Base-by-base conservation (phyloP, 176 grass and related monocot genomes). In the Coix lacrymajobi region DNA sequence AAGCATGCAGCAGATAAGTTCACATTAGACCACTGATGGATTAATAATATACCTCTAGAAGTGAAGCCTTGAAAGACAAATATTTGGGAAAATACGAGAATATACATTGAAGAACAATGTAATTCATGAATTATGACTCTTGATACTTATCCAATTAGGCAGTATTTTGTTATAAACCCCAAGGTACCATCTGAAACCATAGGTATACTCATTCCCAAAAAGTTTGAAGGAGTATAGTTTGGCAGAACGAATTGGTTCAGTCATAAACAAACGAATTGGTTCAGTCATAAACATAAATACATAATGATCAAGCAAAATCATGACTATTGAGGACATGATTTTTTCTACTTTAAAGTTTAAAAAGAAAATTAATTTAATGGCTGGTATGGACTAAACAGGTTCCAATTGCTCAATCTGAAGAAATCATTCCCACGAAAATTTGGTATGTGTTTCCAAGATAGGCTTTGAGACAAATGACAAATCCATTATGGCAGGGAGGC, bases 281-380 rank as follows among this genome's bases (percentile, higher is more conserved):
- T 64, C 4, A 38, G 7, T n/a, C 39, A 11, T 52, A 4, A 13
- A 62, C 19, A 33, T 69, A 38, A 54, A 4, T 9, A 62, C 19
- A 33, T 69, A 38, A 54, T 41, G 56, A 19, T 71, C 60, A 15
- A 14, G 11, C 49, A 69, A 39, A 83, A 80, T 38, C 33, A 13
- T 62, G 34, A 32, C 49, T 77, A 52, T 62, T 43, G 24, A 66
- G 33, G 57, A 49, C 20, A 65, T 69, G 8, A 20, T 14, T 58
- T 78, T 78, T 54, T 73, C 62, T 75, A 69, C 79, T 70, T 91
- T 13, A 43, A 62, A 48, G 51, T 68, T 80, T 19, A 30, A 56
- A 52, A 63, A 19, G 66, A 19, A 58, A 75, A 72, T 8, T 54
- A 77, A 71, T 81, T 57, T 54, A 51, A 83, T 62, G 22, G 8